These are phyloP conservation scores for Salix arbutifolia DNA, from an alignment of 345 rosid species.

Conservation along the genomic window DNA sequence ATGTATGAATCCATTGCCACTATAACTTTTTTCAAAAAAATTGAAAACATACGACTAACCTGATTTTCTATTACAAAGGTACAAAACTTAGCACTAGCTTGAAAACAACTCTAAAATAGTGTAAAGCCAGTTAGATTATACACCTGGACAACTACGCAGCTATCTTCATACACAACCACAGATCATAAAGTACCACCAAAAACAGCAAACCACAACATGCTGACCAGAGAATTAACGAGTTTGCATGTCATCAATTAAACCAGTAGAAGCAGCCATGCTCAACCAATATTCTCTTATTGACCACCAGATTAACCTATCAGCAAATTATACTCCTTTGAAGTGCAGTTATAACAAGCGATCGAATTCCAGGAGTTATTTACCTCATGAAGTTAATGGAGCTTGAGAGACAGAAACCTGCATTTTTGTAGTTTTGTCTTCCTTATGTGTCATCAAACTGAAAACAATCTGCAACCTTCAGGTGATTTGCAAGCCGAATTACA, in stretches of 20 bases:
- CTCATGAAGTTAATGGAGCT: conserved; percentile 2
- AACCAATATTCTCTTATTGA: conserved; percentile 7
- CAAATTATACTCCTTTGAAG: conserved; percentile 4
- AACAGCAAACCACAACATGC: background rate
- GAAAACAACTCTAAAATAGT: conserved; percentile 12
- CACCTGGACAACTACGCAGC: conserved; percentile 15
- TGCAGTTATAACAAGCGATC: conserved; percentile 1
- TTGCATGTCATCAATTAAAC: conserved; percentile 10
- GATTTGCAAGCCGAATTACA: conserved; percentile 53
- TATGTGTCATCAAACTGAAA: conserved; percentile 43
- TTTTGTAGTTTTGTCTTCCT: conserved; percentile 10
- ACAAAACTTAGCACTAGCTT: conserved; percentile 11
- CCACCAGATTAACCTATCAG: conserved; percentile 4
- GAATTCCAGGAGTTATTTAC: background rate
- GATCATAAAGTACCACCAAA: conserved; percentile 11
- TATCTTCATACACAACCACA: conserved; percentile 14
- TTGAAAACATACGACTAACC: conserved; percentile 8
- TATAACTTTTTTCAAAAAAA: background rate
- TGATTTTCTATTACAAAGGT: conserved; percentile 27
- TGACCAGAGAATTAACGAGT: background rate
- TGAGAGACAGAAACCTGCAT: conserved; percentile 13
- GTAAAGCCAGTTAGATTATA: conserved; percentile 8
- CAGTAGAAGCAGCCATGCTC: conserved; percentile 34
- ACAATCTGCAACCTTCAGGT: conserved; percentile 50
- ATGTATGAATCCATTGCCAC: background rate